Base-by-base conservation (phyloP, 2,329 filamentous ascomycete genomes). In the Fusarium scirpi region DNA sequence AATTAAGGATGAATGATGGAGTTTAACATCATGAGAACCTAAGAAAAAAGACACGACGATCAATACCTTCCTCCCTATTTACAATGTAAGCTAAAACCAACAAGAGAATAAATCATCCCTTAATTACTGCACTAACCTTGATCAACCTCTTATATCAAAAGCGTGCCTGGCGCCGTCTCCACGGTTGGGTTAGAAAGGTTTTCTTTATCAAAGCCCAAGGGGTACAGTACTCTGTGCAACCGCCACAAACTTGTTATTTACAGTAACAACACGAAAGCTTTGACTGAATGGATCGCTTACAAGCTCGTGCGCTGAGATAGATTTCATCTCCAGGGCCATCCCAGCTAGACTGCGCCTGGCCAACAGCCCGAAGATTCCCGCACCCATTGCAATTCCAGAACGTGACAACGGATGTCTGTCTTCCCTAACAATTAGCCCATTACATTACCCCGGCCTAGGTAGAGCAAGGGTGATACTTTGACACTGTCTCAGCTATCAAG, bases 341-440 rank as follows among this genome's bases (percentile, higher is more conserved):
- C 61, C 18, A 65, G 61, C 63, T 61, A 54, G 54, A 48, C 53
- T 66, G 53, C 12, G 20, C 52, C 67, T 67, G 47, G 62, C 66
- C 66, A 70, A 70, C 62, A 57, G 41, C 18, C 61, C 55, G 54
- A 66, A 60, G 62, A 69, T 69, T 69, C 61, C 65, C 66, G 46
- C 40, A 24, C 25, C 41, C 34, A 40, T 41, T 48, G 40, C 22
- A 54, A 70, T 72, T 72, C 70, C 66, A 72, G 70, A 68, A 67
- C 58, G 46, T 41, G 29, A 55, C 29, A 30, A 29, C 10, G 27
- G 27, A 24, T 20, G 8, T 22, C 8, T 24, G 8, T 22, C 8
- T 24, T n/a, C 43, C 27, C 27, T 44, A 30, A 30, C 49, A 27
- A 46, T 29, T 29, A 46, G 41, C 15, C 22, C 15, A 44, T 22